These are phyloP conservation scores for Pseudognaphalium luteoalbum DNA, from an alignment of 129 eudicot genomes.

Conservation along the genomic window DNA sequence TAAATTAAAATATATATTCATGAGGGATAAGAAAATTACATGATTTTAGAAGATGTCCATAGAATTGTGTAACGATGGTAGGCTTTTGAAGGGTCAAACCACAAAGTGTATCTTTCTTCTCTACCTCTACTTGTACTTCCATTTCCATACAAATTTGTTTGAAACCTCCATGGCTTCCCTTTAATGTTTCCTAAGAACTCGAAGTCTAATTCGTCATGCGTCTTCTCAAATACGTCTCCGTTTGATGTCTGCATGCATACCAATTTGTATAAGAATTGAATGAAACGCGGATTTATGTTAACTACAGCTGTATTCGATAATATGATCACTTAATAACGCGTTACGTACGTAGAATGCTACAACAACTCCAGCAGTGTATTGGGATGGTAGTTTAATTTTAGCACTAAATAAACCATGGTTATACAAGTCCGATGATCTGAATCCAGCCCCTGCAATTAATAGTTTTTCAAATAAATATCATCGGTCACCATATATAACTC, in stretches of 20 bases:
- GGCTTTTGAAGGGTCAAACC: slow-evolving; percentile 88
- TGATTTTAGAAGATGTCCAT: slow-evolving; percentile 73
- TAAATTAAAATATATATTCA: background rate
- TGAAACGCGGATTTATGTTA: too few relatives aligned
- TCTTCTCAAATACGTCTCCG: slow-evolving; percentile 71
- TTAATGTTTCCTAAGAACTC: slow-evolving; percentile 83
- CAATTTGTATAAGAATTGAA: background rate
- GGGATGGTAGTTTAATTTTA: slow-evolving; percentile 72
- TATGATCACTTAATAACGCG: background rate
- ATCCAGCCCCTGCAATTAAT: slow-evolving; percentile 69
- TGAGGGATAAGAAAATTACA: slow-evolving; percentile 36
- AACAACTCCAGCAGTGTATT: slow-evolving; percentile 87
- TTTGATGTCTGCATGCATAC: slow-evolving; percentile 58
- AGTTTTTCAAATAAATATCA: background rate
- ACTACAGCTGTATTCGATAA: too few relatives aligned
- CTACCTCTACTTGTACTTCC: slow-evolving; percentile 94
- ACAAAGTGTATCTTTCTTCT: slow-evolving; percentile 82
- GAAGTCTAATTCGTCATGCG: slow-evolving; percentile 84
- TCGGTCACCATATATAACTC: background rate
- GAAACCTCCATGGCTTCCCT: slow-evolving; percentile 91
- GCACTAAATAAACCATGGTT: slow-evolving; percentile 92
- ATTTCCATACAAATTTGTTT: slow-evolving; percentile 89
- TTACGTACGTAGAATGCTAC: slow-evolving; percentile 83
- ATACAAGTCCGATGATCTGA: slow-evolving; percentile 69
- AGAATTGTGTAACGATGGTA: slow-evolving; percentile 81